These are phyloP conservation scores for Monosporascus sp. DNA, from an alignment of 2,329 filamentous ascomycete species.

Conservation along the genomic window DNA sequence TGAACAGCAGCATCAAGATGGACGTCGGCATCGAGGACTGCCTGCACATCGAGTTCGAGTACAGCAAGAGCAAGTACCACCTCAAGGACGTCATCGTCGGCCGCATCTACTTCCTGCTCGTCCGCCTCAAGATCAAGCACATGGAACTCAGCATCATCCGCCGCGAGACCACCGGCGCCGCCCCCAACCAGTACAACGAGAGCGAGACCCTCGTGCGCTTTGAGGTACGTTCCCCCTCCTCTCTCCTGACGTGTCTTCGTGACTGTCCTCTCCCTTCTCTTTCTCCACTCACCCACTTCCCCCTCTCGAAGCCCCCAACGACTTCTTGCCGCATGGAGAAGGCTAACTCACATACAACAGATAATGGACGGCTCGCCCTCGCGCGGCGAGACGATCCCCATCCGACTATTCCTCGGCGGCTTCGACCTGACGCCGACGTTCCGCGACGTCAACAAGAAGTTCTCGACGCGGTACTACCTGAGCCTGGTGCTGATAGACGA, in stretches of 20 bases:
- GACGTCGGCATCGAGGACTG: constrained; percentile 99
- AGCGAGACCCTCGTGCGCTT: constrained; percentile 97
- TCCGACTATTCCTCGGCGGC: constrained; percentile 91
- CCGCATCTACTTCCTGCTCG: constrained; percentile 95
- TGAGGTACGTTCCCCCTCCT: constrained; percentile 55
- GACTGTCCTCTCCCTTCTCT: neutral
- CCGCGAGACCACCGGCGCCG: constrained; percentile 90
- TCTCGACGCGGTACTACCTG: constrained; percentile 95
- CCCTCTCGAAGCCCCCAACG: neutral
- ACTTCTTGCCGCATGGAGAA: neutral
- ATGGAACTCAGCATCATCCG: constrained; percentile 99
- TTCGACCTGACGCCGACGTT: constrained; percentile 98
- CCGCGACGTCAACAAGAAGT: constrained; percentile 99
- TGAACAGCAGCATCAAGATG: constrained; percentile 99
- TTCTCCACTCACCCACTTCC: neutral
- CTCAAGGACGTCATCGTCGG: constrained; percentile 98
- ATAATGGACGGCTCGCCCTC: constrained; percentile 99
- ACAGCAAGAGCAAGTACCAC: constrained; percentile 98
- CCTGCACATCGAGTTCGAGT: constrained; percentile 98
- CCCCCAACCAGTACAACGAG: constrained; percentile 99
- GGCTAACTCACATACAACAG: constrained; percentile 33
- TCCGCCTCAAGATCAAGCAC: constrained; percentile 98
- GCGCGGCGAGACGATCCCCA: constrained; percentile 89
- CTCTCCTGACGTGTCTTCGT: neutral
- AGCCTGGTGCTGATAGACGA: constrained; percentile 94